Percentiles rank a stretch among this genome's conserved stretches.
Evolutionary conservation across 306 rosid genomes (phyloP).

Genomic region (Mimosa bimucronata): DNA sequence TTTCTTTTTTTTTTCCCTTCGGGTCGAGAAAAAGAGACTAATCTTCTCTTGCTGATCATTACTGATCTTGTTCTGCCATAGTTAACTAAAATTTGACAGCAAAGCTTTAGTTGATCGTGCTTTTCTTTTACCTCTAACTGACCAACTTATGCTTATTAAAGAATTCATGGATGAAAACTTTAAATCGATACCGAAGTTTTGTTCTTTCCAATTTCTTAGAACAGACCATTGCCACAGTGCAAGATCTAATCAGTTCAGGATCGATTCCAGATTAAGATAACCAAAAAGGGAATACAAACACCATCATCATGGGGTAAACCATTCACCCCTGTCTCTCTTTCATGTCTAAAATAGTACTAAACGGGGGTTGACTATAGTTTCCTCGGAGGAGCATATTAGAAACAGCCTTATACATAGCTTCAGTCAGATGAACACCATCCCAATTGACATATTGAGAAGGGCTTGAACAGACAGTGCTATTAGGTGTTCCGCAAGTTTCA

Average conservation of each 20-base stretch:
- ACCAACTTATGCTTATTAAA: not conserved
- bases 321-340: constrained; percentile 55
- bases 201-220: not conserved
- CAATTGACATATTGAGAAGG: constrained; percentile 82
- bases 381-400: constrained; percentile 75
- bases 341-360: constrained; percentile 57
- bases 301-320: not conserved
- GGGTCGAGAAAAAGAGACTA: too few relatives aligned
- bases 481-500: constrained; percentile 65
- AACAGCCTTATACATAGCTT: constrained; percentile 86
- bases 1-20: too few relatives aligned
- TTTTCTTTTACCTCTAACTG: not conserved
- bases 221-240: not conserved
- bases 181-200: not conserved
- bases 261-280: not conserved
- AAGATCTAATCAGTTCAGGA: not conserved
- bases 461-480: constrained; percentile 50
- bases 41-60: too few relatives aligned
- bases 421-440: constrained; percentile 98
- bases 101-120: not conserved
- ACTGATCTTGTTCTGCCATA: too few relatives aligned
- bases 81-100: not conserved
- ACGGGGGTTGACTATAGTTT: constrained; percentile 66
- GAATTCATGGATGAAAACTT: not conserved
- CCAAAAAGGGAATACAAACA: constrained; percentile 3